Percentiles rank a stretch among this genome's conserved stretches.
Conservation (phyloP, 2,329 filamentous ascomycete species). For the Trichoderma breve region DNA sequence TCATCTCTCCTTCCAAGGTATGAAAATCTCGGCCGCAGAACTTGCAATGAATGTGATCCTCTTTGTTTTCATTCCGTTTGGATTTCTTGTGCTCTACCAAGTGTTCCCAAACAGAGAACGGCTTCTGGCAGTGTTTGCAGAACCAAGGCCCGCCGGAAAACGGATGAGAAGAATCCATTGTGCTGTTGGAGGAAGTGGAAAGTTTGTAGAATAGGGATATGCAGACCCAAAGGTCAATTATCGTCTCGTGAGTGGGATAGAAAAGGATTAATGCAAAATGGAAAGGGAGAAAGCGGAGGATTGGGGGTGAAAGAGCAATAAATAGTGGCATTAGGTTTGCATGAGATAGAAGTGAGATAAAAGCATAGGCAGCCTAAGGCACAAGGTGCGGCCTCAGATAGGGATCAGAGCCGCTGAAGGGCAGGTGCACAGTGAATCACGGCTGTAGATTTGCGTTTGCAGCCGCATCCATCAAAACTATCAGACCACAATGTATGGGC, state of each 20-base stretch:
- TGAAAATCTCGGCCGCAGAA: slow-evolving; percentile 39
- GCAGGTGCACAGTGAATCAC: not conserved
- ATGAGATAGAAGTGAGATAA: not conserved
- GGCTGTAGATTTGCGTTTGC: not conserved
- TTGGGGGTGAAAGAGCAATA: not conserved
- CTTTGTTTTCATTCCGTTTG: slow-evolving; percentile 24
- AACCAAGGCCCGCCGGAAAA: slow-evolving; percentile 22
- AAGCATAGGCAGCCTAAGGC: not conserved
- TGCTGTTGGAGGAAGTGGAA: not conserved
- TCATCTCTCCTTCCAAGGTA: slow-evolving; percentile 31
- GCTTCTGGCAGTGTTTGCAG: slow-evolving; percentile 33
- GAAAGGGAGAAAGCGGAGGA: not conserved
- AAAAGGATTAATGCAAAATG: not conserved
- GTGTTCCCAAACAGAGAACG: slow-evolving; percentile 28
- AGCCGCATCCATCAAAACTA: not conserved
- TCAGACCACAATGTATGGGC: not conserved
- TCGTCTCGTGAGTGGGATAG: not conserved
- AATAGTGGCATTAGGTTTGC: not conserved
- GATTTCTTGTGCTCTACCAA: slow-evolving; percentile 33
- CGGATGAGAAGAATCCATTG: slow-evolving; percentile 1
- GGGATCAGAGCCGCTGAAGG: not conserved
- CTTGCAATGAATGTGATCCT: slow-evolving; percentile 38
- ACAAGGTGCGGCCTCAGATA: not conserved
- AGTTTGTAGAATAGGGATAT: not conserved
- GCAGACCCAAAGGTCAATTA: not conserved